phyloP scores from a whole-genome alignment of 75 land plant species.

The Isoetes taiwanensis region DNA sequence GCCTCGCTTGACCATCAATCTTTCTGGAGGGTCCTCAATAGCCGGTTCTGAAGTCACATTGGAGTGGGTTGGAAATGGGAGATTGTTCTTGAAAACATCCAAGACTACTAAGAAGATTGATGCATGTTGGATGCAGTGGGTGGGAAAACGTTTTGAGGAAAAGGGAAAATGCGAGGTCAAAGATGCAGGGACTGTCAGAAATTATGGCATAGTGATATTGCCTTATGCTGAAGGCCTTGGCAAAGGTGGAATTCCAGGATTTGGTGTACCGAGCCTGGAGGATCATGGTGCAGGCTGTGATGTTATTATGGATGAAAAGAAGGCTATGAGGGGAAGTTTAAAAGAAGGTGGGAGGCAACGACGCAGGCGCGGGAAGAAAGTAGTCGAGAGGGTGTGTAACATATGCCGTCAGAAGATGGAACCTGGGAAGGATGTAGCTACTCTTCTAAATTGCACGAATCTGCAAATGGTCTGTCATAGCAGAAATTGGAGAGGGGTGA shows the following conservation, averaged over 20 bases:
- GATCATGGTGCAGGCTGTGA: too few relatives aligned
- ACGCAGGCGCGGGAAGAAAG: conserved; percentile 38
- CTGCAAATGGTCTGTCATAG: conserved; percentile 73
- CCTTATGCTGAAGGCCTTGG: conserved; percentile 52
- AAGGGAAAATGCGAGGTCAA: conserved; percentile 13
- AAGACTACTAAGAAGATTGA: too few relatives aligned
- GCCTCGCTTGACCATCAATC: too few relatives aligned
- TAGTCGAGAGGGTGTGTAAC: conserved; percentile 59
- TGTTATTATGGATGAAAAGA: too few relatives aligned
- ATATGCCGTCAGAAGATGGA: conserved; percentile 86
- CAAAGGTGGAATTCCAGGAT: conserved; percentile 24
- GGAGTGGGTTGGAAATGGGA: too few relatives aligned
- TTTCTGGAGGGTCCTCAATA: background rate
- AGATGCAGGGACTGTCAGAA: conserved; percentile 16
- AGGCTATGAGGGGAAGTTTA: too few relatives aligned
- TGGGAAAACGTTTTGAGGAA: too few relatives aligned
- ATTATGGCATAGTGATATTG: conserved; percentile 58
- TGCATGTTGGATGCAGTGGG: too few relatives aligned
- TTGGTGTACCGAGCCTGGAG: too few relatives aligned
- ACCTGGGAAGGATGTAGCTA: conserved; percentile 76
- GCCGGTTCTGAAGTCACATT: too few relatives aligned
- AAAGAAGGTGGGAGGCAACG: conserved; percentile 43
- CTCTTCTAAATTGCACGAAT: conserved; percentile 58
- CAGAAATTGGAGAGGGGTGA: conserved; percentile 84
- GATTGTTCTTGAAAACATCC: too few relatives aligned